Evolutionary conservation across 2,329 filamentous ascomycete genomes (phyloP).

Genomic region (Alternaria novae-zelandiae): DNA sequence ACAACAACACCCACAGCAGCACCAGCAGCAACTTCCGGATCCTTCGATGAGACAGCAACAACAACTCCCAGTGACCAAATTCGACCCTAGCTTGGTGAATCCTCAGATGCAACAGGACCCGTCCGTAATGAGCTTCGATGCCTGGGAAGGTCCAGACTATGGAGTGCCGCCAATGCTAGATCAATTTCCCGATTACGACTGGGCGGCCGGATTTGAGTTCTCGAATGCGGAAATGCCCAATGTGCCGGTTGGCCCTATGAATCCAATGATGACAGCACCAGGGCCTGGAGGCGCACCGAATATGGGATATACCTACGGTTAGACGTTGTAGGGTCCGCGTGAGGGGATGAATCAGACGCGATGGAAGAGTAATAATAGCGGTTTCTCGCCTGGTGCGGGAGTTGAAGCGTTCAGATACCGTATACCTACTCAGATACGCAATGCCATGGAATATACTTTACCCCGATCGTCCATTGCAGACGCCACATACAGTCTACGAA

Average conservation of each 20-base stretch:
- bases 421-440: neutral
- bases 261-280: constrained; percentile 25
- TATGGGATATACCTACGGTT: constrained; percentile 37
- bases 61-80: constrained; percentile 31
- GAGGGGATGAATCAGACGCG: neutral
- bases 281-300: constrained; percentile 20
- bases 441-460: neutral
- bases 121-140: constrained; percentile 33
- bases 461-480: neutral
- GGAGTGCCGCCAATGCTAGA: constrained; percentile 39
- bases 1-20: constrained; percentile 4
- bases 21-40: constrained; percentile 21
- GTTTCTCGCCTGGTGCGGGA: neutral
- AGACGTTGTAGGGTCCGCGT: neutral
- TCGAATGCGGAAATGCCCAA: constrained; percentile 38
- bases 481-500: neutral
- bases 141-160: constrained; percentile 39
- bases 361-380: neutral
- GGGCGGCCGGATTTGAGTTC: constrained; percentile 46
- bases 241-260: constrained; percentile 25
- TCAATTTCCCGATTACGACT: constrained; percentile 49
- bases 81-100: constrained; percentile 33
- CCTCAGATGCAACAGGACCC: constrained; percentile 29
- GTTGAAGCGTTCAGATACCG: neutral
- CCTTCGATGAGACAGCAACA: constrained; percentile 20